A percentile compares a stretch with the other conserved stretches of the same genome.
Evolutionary conservation across 2,329 filamentous ascomycete genomes (phyloP).

Genomic region (Macroventuria anomochaeta): DNA sequence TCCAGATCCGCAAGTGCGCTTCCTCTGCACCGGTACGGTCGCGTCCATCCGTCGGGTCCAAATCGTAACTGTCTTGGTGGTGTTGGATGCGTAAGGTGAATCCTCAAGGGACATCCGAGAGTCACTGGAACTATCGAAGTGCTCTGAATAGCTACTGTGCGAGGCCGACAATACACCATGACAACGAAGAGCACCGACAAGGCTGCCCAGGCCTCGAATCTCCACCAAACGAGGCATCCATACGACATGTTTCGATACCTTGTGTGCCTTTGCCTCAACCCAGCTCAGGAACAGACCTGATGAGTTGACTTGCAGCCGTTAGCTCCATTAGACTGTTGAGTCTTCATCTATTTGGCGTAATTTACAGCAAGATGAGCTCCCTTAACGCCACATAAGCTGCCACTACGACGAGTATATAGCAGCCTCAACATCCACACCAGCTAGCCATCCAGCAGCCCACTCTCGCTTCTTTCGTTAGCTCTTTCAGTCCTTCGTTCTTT

Average conservation of each 20-base stretch:
- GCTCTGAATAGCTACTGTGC: constrained; percentile 3
- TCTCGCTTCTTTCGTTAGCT: constrained; percentile 23
- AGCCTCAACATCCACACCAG: not conserved
- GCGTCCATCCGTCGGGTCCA: not conserved
- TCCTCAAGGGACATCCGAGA: constrained; percentile 5
- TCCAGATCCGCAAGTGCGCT: constrained; percentile 8
- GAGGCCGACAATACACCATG: constrained; percentile 5
- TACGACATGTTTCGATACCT: constrained; percentile 1
- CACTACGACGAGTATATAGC: constrained; percentile 2
- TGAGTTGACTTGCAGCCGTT: constrained; percentile 6
- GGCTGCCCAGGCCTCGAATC: not conserved
- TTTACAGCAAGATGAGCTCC: not conserved
- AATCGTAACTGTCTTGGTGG: constrained; percentile 8
- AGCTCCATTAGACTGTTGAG: not conserved
- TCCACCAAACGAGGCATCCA: not conserved
- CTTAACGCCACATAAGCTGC: constrained; percentile 1
- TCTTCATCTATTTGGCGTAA: constrained; percentile 5
- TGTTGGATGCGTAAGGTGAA: constrained; percentile 13
- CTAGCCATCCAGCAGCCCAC: constrained; percentile 25
- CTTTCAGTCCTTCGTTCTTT: constrained; percentile 17
- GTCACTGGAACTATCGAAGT: constrained; percentile 2
- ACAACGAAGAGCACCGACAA: not conserved
- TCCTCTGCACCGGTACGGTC: constrained; percentile 4
- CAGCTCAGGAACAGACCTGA: not conserved
- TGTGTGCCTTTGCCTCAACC: constrained; percentile 5